Evolutionary conservation across 129 eudicot genomes (phyloP), one percentile per base, ranked within the genome.

Genomic region (Dittrichia graveolens): DNA sequence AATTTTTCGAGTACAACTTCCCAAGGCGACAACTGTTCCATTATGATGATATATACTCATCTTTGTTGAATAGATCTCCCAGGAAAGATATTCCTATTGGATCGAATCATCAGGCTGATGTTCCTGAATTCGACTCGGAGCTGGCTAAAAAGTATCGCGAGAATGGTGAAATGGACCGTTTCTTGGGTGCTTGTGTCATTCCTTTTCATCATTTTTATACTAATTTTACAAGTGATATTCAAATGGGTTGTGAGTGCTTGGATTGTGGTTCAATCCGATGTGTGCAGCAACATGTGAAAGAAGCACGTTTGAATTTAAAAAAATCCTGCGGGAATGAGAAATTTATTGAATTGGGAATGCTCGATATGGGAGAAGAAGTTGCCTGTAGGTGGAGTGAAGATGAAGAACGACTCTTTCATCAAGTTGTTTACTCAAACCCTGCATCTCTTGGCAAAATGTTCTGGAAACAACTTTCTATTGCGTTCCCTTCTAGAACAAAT

Each of bases 341-440:
- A 7, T 89, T 89, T 53, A 64, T 12, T 11, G 75, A 74, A 54
- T 14, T 88, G 80, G 95, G 95, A 7, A 79, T 88, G 56, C 37
- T 64, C n/a, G 83, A 81, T 18, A 85, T 85, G 88, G 95, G 95
- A 12, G 87, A 85, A 77, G 87, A 69, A 53, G 88, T 85, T n/a
- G 79, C 89, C 3, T 1, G 19, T 14, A 83, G 62, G 41, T 89
- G 89, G 95, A 81, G 69, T 31, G 82, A 78, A 48, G 85, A 81
- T 37, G 90, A 85, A 68, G 87, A 88, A 34, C 43, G 47, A 16
- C 14, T 69, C 3, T 85, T 89, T 78, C 85, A 89, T 52, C 85
- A 79, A 45, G 80, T 85, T 45, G 67, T 88, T 24, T 81, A 70
- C 61, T 80, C 78, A 15, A 85, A 88, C 60, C 85, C 95, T 19